These are phyloP conservation scores for Collybia sp. DNA, from an alignment of 768 basidiomycete species.

Conservation along the genomic window DNA sequence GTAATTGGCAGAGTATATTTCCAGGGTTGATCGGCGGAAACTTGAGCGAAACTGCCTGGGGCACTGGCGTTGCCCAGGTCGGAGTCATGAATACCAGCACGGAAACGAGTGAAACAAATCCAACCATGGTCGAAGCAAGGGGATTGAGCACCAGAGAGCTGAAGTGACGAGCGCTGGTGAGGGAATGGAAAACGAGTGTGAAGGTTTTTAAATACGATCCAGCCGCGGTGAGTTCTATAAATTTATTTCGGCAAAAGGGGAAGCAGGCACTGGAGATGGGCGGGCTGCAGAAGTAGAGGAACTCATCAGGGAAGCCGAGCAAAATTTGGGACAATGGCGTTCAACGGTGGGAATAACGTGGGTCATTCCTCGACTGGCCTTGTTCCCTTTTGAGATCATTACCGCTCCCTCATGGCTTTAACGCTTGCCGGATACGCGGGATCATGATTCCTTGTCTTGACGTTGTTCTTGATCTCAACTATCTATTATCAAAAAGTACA, in stretches of 20 bases:
- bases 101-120: conserved; percentile 22
- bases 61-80: conserved; percentile 24
- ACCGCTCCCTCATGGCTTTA: too few relatives aligned
- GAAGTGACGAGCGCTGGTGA: conserved; percentile 12
- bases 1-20: conserved; percentile 42
- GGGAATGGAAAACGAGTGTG: conserved; percentile 5
- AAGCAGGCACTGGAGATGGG: not conserved
- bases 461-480: too few relatives aligned
- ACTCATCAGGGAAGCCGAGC: conserved; percentile 8
- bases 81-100: conserved; percentile 24
- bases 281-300: too few relatives aligned
- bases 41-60: conserved; percentile 13
- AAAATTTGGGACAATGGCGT: conserved; percentile 15
- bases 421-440: too few relatives aligned
- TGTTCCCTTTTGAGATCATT: conserved; percentile 11
- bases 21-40: conserved; percentile 32
- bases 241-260: not conserved
- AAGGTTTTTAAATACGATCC: conserved; percentile 7
- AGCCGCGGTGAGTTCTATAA: not conserved
- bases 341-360: conserved; percentile 1
- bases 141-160: conserved; percentile 8
- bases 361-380: not conserved
- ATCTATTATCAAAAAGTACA: too few relatives aligned
- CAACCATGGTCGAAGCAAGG: conserved; percentile 23
- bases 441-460: too few relatives aligned